Conservation (phyloP, 2,329 filamentous ascomycete genomes). For the Alternaria incomplexa region DNA sequence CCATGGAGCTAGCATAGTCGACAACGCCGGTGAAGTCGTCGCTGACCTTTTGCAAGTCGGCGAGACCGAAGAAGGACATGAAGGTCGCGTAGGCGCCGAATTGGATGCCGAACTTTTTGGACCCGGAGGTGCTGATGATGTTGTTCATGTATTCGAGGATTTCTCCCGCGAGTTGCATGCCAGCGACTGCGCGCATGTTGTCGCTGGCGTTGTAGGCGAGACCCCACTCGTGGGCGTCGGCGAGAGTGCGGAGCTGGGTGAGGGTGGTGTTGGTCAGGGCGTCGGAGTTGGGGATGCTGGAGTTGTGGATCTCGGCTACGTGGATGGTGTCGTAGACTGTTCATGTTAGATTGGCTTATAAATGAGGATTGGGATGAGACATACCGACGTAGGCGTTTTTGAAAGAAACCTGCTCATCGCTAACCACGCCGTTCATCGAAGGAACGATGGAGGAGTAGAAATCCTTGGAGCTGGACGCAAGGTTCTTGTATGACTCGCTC, state of each 20-base stretch:
- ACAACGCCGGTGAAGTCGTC: slow-evolving; percentile 75
- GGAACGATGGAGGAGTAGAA: slow-evolving; percentile 62
- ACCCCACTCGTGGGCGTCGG: slow-evolving; percentile 80
- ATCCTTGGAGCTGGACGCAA: slow-evolving; percentile 56
- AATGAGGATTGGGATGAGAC: neutral
- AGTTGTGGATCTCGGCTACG: slow-evolving; percentile 67
- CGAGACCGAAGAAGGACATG: slow-evolving; percentile 66
- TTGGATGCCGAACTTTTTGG: slow-evolving; percentile 58
- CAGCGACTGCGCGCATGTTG: slow-evolving; percentile 53
- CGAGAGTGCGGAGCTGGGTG: slow-evolving; percentile 71
- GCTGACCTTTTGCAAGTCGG: slow-evolving; percentile 57
- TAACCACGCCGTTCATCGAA: slow-evolving; percentile 61
- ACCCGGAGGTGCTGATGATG: slow-evolving; percentile 48
- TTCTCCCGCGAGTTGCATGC: slow-evolving; percentile 57
- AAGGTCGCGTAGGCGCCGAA: slow-evolving; percentile 69
- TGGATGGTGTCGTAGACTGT: slow-evolving; percentile 67
- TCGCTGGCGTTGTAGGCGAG: slow-evolving; percentile 76
- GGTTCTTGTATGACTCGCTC: slow-evolving; percentile 56
- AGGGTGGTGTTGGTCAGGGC: slow-evolving; percentile 67
- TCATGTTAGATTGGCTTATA: neutral
- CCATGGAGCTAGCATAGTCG: slow-evolving; percentile 84
- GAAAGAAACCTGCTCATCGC: slow-evolving; percentile 57
- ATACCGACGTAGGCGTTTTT: slow-evolving; percentile 71
- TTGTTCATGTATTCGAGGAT: slow-evolving; percentile 54
- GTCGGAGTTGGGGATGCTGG: slow-evolving; percentile 62